A percentile compares a stretch with the other conserved stretches of the same genome.
phyloP scores from a whole-genome alignment of 306 rosid genomes.

The Casuarina glauca region DNA sequence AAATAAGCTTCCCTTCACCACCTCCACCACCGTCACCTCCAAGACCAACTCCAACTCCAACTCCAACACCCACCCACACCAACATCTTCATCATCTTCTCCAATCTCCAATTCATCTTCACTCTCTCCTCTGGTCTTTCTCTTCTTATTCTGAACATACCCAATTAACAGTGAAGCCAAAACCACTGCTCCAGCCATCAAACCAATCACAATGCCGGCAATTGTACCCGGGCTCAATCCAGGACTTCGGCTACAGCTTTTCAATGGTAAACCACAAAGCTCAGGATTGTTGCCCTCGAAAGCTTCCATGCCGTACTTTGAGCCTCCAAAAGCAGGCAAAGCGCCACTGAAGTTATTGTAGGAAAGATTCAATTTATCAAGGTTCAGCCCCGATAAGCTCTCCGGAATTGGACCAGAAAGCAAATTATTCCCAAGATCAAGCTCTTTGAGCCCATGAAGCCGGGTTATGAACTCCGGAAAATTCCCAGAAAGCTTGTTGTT shows the following conservation, averaged over 20 bases:
- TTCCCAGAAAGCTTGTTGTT: constrained; percentile 65
- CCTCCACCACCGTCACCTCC: constrained; percentile 28
- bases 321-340: constrained; percentile 62
- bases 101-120: constrained; percentile 84
- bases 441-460: constrained; percentile 59
- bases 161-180: constrained; percentile 79
- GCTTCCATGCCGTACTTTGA: constrained; percentile 67
- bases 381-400: constrained; percentile 43
- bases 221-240: constrained; percentile 83
- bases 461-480: constrained; percentile 75
- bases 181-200: constrained; percentile 88
- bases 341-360: constrained; percentile 86
- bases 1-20: constrained; percentile 90
- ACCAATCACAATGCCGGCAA: constrained; percentile 92
- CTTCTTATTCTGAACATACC: constrained; percentile 89
- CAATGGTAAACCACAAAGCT: constrained; percentile 87
- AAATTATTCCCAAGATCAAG: constrained; percentile 73
- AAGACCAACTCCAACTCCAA: constrained; percentile 1
- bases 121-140: constrained; percentile 64
- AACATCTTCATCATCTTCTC: constrained; percentile 57
- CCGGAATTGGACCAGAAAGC: constrained; percentile 66
- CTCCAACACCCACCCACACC: constrained; percentile 1
- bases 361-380: constrained; percentile 87
- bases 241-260: constrained; percentile 55
- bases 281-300: constrained; percentile 80